Evolutionary conservation across 2,329 filamentous ascomycete genomes (phyloP).

Genomic region (Colletotrichum sidae): DNA sequence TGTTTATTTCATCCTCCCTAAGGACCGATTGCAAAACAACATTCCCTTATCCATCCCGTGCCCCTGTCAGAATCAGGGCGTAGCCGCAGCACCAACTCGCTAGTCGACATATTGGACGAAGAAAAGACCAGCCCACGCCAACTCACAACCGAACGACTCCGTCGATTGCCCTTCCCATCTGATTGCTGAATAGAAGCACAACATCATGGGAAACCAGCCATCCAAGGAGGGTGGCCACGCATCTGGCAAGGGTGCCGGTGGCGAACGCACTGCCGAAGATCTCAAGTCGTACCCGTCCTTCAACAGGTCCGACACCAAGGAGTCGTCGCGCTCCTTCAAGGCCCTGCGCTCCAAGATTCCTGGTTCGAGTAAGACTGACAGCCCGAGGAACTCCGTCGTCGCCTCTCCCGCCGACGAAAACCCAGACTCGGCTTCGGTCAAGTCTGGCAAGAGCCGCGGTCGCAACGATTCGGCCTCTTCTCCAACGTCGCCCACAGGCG

Average conservation of each 20-base stretch:
- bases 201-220: slow-evolving; percentile 79
- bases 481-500: slow-evolving; percentile 51
- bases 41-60: slow-evolving; percentile 16
- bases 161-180: slow-evolving; percentile 15
- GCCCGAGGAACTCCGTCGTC: slow-evolving; percentile 80
- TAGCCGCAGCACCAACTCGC: slow-evolving; percentile 39
- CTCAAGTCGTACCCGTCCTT: slow-evolving; percentile 93
- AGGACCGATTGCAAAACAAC: slow-evolving; percentile 29
- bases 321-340: slow-evolving; percentile 88
- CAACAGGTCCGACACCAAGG: slow-evolving; percentile 91
- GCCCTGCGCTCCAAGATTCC: slow-evolving; percentile 91
- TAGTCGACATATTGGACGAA: slow-evolving; percentile 41
- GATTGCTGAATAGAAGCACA: slow-evolving; percentile 13
- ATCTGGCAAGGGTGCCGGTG: slow-evolving; percentile 60
- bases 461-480: slow-evolving; percentile 58
- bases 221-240: slow-evolving; percentile 69
- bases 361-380: slow-evolving; percentile 78
- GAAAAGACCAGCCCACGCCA: slow-evolving; percentile 32
- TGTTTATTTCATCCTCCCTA: slow-evolving; percentile 67
- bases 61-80: slow-evolving; percentile 30
- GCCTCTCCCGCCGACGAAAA: slow-evolving; percentile 77
- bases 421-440: slow-evolving; percentile 80
- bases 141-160: slow-evolving; percentile 29
- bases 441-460: slow-evolving; percentile 72
- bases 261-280: slow-evolving; percentile 60